Evolutionary conservation across 176 grass and related monocot species (phyloP).

Genomic region (Puccinellia tenuiflora): DNA sequence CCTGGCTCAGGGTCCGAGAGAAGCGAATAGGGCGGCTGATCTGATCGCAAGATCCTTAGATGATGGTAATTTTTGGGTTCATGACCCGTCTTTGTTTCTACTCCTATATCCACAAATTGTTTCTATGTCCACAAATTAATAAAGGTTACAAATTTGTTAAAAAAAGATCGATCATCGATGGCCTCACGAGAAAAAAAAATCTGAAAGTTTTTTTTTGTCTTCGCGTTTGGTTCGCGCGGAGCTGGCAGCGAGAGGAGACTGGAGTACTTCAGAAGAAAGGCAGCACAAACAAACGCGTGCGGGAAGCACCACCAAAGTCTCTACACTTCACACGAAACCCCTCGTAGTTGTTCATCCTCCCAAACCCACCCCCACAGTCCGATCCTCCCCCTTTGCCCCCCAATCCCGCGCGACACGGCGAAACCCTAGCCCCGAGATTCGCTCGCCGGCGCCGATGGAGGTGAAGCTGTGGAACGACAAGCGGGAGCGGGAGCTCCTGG

Average conservation of each 20-base stretch:
- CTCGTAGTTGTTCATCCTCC: not conserved
- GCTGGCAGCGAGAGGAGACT: not conserved
- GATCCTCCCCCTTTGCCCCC: not conserved
- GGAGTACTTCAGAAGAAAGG: constrained; percentile 6
- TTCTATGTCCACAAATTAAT: too few species aligned
- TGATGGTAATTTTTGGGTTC: too few species aligned
- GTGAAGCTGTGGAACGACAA: constrained; percentile 95
- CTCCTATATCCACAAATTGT: too few species aligned
- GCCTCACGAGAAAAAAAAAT: too few species aligned
- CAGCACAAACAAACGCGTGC: not conserved
- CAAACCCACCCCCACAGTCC: too few species aligned
- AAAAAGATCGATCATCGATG: too few species aligned
- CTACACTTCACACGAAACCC: constrained; percentile 24
- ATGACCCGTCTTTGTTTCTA: too few species aligned
- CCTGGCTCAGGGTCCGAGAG: too few species aligned
- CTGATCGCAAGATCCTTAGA: too few species aligned
- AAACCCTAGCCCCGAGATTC: constrained; percentile 40
- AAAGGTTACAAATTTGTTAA: too few species aligned
- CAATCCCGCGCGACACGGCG: constrained; percentile 12
- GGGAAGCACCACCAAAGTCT: not conserved
- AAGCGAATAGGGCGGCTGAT: too few species aligned
- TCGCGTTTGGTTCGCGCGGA: not conserved
- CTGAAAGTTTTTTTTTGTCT: too few species aligned
- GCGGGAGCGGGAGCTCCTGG: constrained; percentile 81
- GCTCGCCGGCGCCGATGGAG: constrained; percentile 40